Evolutionary conservation across 305 asterid genomes (phyloP).

Genomic region (Lippia alba): DNA sequence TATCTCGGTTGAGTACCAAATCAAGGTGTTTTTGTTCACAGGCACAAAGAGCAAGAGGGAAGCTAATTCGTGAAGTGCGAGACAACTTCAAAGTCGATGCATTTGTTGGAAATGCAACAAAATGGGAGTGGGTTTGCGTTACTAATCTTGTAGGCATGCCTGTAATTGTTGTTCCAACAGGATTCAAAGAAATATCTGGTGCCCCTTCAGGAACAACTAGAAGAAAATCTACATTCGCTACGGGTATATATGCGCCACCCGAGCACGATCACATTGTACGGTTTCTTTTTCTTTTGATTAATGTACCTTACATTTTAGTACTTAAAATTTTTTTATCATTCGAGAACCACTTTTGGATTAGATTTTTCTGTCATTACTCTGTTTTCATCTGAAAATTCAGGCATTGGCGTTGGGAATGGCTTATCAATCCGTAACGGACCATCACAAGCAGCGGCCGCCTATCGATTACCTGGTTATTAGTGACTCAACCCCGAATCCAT

Average conservation of each 20-base stretch:
- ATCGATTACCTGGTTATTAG: constrained; percentile 67
- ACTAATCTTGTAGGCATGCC: constrained; percentile 95
- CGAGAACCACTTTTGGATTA: too few species aligned
- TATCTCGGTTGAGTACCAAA: too few species aligned
- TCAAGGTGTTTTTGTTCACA: constrained; percentile 33
- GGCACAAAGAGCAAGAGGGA: constrained; percentile 91
- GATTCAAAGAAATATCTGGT: constrained; percentile 66
- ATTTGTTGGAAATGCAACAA: constrained; percentile 79
- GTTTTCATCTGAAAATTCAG: constrained; percentile 34
- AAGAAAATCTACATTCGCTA: constrained; percentile 69
- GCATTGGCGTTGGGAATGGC: constrained; percentile 90
- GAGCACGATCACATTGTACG: constrained; percentile 88
- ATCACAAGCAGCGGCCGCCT: constrained; percentile 88
- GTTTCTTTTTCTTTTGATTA: constrained; percentile 9
- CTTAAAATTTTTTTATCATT: too few species aligned
- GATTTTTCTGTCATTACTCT: background rate
- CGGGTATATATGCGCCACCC: constrained; percentile 85
- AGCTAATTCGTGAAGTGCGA: constrained; percentile 71
- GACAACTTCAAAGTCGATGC: constrained; percentile 75
- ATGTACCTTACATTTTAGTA: background rate
- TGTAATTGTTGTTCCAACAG: constrained; percentile 77
- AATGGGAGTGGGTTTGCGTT: constrained; percentile 83
- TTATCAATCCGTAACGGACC: constrained; percentile 72
- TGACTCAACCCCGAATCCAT: constrained; percentile 59
- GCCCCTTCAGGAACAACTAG: constrained; percentile 54